phyloP scores from a whole-genome alignment of 371 early-diverging fungal genomes.

The Zychaea mexicana region DNA sequence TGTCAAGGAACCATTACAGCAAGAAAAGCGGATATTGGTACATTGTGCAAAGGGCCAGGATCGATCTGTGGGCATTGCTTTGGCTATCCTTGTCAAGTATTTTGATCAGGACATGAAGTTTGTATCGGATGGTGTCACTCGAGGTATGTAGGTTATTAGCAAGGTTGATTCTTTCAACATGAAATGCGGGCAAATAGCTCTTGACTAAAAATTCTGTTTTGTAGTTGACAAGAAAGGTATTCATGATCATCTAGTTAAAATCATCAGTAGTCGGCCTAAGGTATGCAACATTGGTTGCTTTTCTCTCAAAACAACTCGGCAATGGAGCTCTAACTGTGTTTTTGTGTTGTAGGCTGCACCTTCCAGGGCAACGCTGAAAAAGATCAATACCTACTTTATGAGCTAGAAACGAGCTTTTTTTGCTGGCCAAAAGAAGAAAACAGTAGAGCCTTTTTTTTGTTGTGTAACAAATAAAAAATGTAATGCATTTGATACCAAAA shows the following conservation, averaged over 20 bases:
- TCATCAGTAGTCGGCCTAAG: slow-evolving; percentile 60
- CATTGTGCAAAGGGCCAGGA: slow-evolving; percentile 68
- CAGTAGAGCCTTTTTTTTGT: too few species aligned
- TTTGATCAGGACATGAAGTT: slow-evolving; percentile 47
- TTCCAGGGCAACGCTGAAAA: slow-evolving; percentile 26
- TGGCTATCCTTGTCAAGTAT: slow-evolving; percentile 63
- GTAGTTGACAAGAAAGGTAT: slow-evolving; percentile 65
- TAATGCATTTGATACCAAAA: not conserved
- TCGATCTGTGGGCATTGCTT: slow-evolving; percentile 77
- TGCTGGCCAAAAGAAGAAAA: not conserved
- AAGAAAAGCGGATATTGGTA: slow-evolving; percentile 44
- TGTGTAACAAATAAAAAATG: too few species aligned
- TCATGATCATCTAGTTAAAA: slow-evolving; percentile 66
- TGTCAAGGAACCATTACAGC: slow-evolving; percentile 30
- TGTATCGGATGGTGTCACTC: slow-evolving; percentile 14
- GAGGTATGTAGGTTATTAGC: too few species aligned
- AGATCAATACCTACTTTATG: slow-evolving; percentile 30
- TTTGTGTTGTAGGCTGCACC: slow-evolving; percentile 14
- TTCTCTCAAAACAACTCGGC: too few species aligned
- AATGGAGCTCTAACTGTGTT: not conserved
- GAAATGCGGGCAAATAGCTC: not conserved
- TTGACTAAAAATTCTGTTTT: not conserved
- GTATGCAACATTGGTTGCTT: too few species aligned
- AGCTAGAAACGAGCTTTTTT: slow-evolving; percentile 5
- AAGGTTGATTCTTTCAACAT: not conserved